phyloP scores from a whole-genome alignment of 495 filamentous ascomycete species.

The Hypoxylon lienhwacheense region DNA sequence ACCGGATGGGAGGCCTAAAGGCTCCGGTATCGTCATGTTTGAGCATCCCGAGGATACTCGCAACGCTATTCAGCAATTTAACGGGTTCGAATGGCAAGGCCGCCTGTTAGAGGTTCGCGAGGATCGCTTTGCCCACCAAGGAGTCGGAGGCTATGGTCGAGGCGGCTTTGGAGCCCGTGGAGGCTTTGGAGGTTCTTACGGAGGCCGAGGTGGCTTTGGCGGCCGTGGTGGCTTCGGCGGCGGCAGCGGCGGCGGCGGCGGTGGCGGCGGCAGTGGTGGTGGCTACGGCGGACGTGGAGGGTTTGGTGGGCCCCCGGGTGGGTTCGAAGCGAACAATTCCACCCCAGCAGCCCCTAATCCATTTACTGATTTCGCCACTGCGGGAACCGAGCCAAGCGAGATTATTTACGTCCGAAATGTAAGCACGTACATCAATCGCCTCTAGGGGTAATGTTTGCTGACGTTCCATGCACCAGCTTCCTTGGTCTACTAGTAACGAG shows the following conservation, averaged over 20 bases:
- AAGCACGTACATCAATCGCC: constrained; percentile 46
- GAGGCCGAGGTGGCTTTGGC: constrained; percentile 60
- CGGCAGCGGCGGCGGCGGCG: constrained; percentile 40
- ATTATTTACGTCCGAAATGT: constrained; percentile 97
- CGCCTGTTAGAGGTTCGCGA: constrained; percentile 91
- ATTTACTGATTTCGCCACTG: constrained; percentile 92
- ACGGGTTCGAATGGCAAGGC: constrained; percentile 98
- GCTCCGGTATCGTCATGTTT: constrained; percentile 95
- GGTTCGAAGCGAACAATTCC: constrained; percentile 44
- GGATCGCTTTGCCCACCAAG: constrained; percentile 83
- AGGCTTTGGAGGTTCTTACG: constrained; percentile 58
- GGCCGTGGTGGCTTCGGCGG: constrained; percentile 51
- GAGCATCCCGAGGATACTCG: constrained; percentile 92
- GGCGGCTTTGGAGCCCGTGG: constrained; percentile 60
- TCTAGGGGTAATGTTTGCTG: constrained; percentile 18
- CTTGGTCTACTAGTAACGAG: constrained; percentile 98
- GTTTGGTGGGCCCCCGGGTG: constrained; percentile 48
- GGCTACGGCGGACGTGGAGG: constrained; percentile 46
- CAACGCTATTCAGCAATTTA: constrained; percentile 94
- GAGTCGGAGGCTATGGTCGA: constrained; percentile 53
- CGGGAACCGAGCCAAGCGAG: constrained; percentile 78
- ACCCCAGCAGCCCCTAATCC: constrained; percentile 71
- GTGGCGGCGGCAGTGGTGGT: constrained; percentile 45
- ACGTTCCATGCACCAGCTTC: constrained; percentile 62
- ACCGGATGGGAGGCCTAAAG: constrained; percentile 90